Evolutionary conservation across 495 filamentous ascomycete species (phyloP).

Genomic region (Glonium stellatum): DNA sequence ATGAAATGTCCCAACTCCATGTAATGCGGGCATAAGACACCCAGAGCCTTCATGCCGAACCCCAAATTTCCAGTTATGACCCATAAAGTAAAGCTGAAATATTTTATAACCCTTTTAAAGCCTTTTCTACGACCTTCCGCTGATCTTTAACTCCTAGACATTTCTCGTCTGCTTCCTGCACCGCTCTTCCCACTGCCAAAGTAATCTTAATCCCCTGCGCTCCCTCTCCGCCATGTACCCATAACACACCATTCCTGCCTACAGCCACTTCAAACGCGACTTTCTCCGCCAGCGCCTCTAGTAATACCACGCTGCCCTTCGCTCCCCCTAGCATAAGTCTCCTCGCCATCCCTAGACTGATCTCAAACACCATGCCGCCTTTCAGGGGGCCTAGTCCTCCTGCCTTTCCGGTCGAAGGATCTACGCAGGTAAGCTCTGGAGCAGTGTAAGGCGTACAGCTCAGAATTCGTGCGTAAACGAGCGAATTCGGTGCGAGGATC

Average conservation of each 20-base stretch:
- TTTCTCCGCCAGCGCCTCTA: conserved; percentile 72
- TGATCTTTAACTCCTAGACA: conserved; percentile 64
- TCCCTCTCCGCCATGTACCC: conserved; percentile 65
- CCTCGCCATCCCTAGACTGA: conserved; percentile 73
- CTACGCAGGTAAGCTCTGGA: conserved; percentile 82
- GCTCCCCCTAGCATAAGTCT: conserved; percentile 60
- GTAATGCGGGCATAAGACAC: no score
- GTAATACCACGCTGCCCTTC: conserved; percentile 56
- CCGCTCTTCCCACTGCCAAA: conserved; percentile 70
- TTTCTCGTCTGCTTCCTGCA: conserved; percentile 66
- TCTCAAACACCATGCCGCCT: conserved; percentile 79
- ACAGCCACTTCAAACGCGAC: conserved; percentile 88
- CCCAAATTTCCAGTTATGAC: no score
- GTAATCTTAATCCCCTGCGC: conserved; percentile 46
- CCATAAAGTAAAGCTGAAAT: background rate
- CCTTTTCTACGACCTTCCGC: conserved; percentile 67
- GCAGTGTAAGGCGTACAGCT: conserved; percentile 74
- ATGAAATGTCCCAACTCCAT: no score
- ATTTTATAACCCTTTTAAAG: conserved; percentile 42
- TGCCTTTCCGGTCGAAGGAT: conserved; percentile 75
- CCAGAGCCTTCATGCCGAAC: no score
- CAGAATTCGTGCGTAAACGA: conserved; percentile 80
- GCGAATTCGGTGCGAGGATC: conserved; percentile 58
- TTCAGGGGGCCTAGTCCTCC: conserved; percentile 82
- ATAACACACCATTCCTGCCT: conserved; percentile 87